Conservation (phyloP, 208 protist genomes). For the Crithidia mellificae region DNA sequence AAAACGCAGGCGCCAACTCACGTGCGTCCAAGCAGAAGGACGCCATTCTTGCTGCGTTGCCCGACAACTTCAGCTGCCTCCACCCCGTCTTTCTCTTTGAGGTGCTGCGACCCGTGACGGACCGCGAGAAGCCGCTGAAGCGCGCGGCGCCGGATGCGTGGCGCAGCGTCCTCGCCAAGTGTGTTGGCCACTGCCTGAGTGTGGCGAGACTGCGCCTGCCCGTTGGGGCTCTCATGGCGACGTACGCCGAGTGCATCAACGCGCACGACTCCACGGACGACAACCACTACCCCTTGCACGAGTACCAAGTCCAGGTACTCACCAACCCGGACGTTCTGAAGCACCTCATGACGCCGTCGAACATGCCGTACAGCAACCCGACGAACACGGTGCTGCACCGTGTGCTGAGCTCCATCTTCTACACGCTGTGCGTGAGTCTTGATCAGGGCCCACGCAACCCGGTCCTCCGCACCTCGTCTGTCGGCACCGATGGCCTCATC, state of each 20-base stretch:
- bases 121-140: neutral
- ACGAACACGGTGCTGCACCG: constrained; percentile 63
- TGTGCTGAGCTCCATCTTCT: constrained; percentile 44
- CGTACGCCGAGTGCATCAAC: constrained; percentile 58
- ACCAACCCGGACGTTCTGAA: constrained; percentile 58
- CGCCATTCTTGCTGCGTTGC: constrained; percentile 22
- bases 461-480: constrained; percentile 2
- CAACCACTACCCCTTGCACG: constrained; percentile 16
- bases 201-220: constrained; percentile 56
- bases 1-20: constrained; percentile 2
- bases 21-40: neutral
- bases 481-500: constrained; percentile 22
- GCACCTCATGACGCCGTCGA: constrained; percentile 33
- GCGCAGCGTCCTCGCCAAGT: constrained; percentile 22
- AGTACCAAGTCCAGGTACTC: constrained; percentile 64
- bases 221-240: constrained; percentile 51
- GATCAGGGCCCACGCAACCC: constrained; percentile 22
- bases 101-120: constrained; percentile 17
- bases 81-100: constrained; percentile 45
- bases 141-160: constrained; percentile 8
- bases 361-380: constrained; percentile 38
- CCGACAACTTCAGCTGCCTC: constrained; percentile 35
- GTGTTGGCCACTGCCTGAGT: constrained; percentile 41
- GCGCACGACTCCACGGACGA: constrained; percentile 15
- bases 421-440: constrained; percentile 32